phyloP scores from a whole-genome alignment of 1,284 basidiomycete species.

The Apiotrichum sp. region DNA sequence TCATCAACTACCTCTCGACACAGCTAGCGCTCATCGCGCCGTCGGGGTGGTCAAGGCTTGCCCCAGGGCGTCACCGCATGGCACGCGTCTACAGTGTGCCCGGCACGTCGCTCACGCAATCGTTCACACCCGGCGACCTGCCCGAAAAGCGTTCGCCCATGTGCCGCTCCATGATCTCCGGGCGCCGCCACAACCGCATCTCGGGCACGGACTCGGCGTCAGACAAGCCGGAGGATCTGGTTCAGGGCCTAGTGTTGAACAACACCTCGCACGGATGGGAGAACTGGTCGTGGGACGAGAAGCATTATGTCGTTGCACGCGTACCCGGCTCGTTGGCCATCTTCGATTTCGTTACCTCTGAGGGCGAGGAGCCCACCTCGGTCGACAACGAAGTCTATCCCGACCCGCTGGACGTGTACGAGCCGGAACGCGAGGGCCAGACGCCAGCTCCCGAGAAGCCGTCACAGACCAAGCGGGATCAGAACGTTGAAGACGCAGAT shows the following conservation, averaged over 20 bases:
- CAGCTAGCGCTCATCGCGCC: conserved; percentile 20
- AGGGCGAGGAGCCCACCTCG: conserved; percentile 1
- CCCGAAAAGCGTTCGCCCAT: conserved; percentile 19
- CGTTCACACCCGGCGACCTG: conserved; percentile 7
- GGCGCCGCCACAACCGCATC: conserved; percentile 18
- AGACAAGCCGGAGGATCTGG: background rate
- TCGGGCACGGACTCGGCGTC: conserved; percentile 5
- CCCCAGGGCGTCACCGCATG: conserved; percentile 1
- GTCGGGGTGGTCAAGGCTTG: conserved; percentile 2
- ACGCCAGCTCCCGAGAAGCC: background rate
- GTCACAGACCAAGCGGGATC: background rate
- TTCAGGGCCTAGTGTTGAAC: conserved; percentile 3
- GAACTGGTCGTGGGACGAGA: conserved; percentile 37
- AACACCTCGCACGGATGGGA: conserved; percentile 4
- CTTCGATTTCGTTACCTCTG: conserved; percentile 28
- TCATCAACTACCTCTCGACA: conserved; percentile 33
- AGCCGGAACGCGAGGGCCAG: background rate
- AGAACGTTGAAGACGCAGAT: background rate
- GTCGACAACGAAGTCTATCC: conserved; percentile 1
- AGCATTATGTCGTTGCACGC: conserved; percentile 34
- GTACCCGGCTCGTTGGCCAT: conserved; percentile 28
- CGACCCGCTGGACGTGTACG: conserved; percentile 12
- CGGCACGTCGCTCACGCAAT: conserved; percentile 5
- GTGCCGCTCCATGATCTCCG: conserved; percentile 37
- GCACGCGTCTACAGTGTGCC: conserved; percentile 12